These are phyloP conservation scores for Diplodia mutila DNA, from an alignment of 2,329 filamentous ascomycete species.

Conservation along the genomic window DNA sequence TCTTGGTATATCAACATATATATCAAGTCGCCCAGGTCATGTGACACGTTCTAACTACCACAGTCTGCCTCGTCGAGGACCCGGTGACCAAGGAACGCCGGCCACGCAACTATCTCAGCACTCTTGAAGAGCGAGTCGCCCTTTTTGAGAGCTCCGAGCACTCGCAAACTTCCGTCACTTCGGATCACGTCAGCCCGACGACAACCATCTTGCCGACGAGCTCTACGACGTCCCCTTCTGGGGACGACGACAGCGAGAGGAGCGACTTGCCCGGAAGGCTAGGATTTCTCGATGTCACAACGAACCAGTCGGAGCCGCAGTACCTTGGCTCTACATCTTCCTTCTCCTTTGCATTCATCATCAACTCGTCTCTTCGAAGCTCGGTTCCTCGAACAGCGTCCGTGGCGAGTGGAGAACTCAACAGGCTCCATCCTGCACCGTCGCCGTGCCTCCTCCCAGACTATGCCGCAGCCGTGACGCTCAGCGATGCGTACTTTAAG, in stretches of 20 bases:
- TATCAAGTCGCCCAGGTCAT: background rate
- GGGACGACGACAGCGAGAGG: background rate
- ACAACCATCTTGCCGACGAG: background rate
- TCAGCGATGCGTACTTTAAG: constrained; percentile 43
- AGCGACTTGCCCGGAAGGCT: constrained; percentile 37
- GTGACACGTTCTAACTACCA: background rate
- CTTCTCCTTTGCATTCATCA: constrained; percentile 39
- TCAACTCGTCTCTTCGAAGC: constrained; percentile 31
- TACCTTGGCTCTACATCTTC: constrained; percentile 46
- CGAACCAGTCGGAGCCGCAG: constrained; percentile 42
- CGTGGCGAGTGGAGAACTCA: background rate
- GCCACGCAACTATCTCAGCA: constrained; percentile 41
- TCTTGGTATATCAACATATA: constrained; percentile 9
- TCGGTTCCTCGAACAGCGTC: background rate
- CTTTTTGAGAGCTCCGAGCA: constrained; percentile 39
- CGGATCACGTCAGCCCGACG: constrained; percentile 29
- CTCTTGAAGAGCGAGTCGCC: constrained; percentile 35
- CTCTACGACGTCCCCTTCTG: background rate
- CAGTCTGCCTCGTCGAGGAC: constrained; percentile 46
- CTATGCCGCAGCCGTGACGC: background rate
- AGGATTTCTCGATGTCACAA: constrained; percentile 38
- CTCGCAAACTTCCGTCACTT: constrained; percentile 33
- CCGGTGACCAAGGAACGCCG: constrained; percentile 40
- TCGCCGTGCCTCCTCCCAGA: background rate
- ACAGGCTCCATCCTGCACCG: background rate